These are phyloP conservation scores for Rubia yunnanensis DNA, from an alignment of 257 asterid genomes.

Conservation along the genomic window DNA sequence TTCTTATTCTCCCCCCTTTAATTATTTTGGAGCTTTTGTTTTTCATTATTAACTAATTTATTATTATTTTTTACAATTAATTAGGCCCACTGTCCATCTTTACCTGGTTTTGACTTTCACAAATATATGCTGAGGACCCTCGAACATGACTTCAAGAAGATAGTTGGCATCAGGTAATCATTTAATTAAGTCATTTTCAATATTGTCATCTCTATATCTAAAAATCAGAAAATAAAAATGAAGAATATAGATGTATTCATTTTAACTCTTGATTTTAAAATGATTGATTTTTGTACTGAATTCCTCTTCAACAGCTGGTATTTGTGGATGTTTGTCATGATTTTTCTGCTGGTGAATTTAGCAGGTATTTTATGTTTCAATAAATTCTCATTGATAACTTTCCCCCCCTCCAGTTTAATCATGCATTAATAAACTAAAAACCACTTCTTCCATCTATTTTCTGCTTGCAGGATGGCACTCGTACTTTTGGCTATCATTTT, in stretches of 20 bases:
- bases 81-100: constrained; percentile 54
- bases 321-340: constrained; percentile 78
- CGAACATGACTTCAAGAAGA: constrained; percentile 71
- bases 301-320: constrained; percentile 58
- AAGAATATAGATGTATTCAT: background rate
- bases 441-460: background rate
- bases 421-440: background rate
- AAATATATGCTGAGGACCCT: constrained; percentile 65
- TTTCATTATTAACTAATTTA: background rate
- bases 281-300: background rate
- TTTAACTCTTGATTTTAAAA: background rate
- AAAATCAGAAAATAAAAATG: background rate
- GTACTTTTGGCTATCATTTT: constrained; percentile 81
- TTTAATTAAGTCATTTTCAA: background rate
- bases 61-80: background rate
- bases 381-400: background rate
- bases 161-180: constrained; percentile 67
- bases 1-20: background rate
- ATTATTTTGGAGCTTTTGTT: background rate
- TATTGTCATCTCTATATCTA: background rate
- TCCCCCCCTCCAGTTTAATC: background rate
- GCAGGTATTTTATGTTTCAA: constrained; percentile 41
- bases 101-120: constrained; percentile 57
- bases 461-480: constrained; percentile 78
- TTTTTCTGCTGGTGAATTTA: constrained; percentile 68